Conservation (phyloP, 371 early-diverging fungal genomes). For the Saksenaea vasiformis region DNA sequence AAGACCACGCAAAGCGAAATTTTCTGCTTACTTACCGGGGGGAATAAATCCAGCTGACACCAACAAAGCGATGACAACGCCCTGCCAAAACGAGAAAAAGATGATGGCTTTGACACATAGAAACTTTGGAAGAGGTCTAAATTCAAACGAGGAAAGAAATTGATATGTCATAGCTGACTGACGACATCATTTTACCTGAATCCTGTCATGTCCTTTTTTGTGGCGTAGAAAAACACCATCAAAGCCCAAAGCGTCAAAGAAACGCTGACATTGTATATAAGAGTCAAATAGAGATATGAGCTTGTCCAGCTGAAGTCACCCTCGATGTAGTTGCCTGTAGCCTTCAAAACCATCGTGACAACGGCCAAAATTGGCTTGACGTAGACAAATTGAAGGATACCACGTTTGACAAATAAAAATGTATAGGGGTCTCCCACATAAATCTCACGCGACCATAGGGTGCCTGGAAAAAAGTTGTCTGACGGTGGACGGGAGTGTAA, state of each 20-base stretch:
- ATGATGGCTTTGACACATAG: constrained; percentile 93
- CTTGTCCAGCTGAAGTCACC: constrained; percentile 73
- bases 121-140: constrained; percentile 91
- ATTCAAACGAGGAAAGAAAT: constrained; percentile 1
- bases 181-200: constrained; percentile 63
- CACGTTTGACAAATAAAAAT: constrained; percentile 86
- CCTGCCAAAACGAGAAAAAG: constrained; percentile 97
- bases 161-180: neutral
- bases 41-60: constrained; percentile 75
- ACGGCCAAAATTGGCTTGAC: constrained; percentile 85
- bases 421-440: constrained; percentile 90
- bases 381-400: constrained; percentile 92
- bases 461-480: constrained; percentile 84
- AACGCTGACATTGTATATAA: constrained; percentile 88
- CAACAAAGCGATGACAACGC: constrained; percentile 83
- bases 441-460: constrained; percentile 74
- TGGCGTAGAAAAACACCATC: constrained; percentile 86
- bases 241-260: constrained; percentile 85
- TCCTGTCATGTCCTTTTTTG: constrained; percentile 75
- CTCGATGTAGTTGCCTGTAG: constrained; percentile 76
- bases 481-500: constrained; percentile 77
- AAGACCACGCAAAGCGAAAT: neutral
- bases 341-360: constrained; percentile 80
- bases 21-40: neutral
- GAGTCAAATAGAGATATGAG: constrained; percentile 81